These are phyloP conservation scores for Pachyrhizus erosus DNA, from an alignment of 306 rosid species.

Conservation along the genomic window DNA sequence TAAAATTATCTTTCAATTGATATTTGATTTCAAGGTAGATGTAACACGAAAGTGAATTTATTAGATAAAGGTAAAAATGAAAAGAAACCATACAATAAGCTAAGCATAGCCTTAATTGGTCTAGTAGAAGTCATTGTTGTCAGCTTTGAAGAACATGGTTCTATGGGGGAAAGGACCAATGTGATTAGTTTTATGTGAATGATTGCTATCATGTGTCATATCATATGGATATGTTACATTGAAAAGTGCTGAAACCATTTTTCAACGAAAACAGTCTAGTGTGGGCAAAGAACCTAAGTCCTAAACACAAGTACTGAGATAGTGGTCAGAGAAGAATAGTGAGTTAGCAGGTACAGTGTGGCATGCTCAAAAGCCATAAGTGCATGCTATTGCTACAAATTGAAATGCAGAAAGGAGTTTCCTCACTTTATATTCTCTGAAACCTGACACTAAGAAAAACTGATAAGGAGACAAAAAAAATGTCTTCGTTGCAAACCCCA, in stretches of 20 bases:
- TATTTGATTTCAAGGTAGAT: no score
- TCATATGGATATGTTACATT: not conserved
- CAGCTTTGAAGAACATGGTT: conserved; percentile 32
- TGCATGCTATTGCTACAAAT: conserved; percentile 23
- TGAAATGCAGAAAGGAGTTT: conserved; percentile 18
- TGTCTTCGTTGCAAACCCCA: conserved; percentile 23
- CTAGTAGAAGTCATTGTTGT: not conserved
- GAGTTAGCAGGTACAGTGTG: conserved; percentile 25
- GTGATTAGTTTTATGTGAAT: conserved; percentile 27
- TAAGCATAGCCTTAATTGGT: not conserved
- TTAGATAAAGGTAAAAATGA: no score
- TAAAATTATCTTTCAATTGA: no score
- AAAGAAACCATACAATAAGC: no score
- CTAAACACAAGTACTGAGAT: not conserved
- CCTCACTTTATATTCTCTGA: conserved; percentile 32
- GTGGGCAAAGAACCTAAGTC: conserved; percentile 17
- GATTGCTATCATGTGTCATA: conserved; percentile 35
- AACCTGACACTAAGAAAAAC: not conserved
- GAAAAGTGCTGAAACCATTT: not conserved
- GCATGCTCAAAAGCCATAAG: conserved; percentile 38
- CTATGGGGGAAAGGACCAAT: not conserved
- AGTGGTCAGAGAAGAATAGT: not conserved
- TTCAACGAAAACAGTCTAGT: not conserved
- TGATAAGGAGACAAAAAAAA: conserved; percentile 20
- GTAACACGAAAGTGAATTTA: no score